Conservation (phyloP, 257 asterid species). For the Lycium ferocissimum region DNA sequence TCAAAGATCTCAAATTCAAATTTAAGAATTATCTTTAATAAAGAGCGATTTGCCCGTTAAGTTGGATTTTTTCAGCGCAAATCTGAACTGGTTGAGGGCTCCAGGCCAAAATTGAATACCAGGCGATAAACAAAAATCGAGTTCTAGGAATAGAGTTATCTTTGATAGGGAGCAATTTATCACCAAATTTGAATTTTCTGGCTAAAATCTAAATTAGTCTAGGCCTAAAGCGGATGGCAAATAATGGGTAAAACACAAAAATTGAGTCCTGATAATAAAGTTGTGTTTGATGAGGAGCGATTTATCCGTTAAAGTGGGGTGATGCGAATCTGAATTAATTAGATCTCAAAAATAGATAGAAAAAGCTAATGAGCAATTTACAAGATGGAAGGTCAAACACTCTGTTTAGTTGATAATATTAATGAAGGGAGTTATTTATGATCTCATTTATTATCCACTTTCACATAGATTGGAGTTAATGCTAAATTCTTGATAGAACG, state of each 20-base stretch:
- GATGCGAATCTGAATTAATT: neutral
- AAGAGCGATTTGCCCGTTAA: neutral
- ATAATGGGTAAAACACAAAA: no score
- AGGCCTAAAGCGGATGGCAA: rapidly evolving
- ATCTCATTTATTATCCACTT: neutral
- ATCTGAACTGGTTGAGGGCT: no score
- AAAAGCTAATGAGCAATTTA: neutral
- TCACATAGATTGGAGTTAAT: neutral
- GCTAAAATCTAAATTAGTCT: neutral
- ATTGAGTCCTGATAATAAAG: neutral
- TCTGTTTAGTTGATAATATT: neutral
- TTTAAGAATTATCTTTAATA: neutral
- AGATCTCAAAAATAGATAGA: neutral
- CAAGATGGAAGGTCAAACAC: neutral
- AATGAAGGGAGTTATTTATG: neutral
- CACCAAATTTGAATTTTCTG: no score
- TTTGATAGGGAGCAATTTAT: no score
- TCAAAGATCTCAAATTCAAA: no score
- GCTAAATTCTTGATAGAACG: neutral
- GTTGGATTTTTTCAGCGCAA: neutral
- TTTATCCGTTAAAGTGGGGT: neutral
- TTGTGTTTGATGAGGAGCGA: neutral
- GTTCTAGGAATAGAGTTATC: no score
- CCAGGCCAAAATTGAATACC: no score
- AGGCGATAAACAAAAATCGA: no score